Percentiles rank a stretch among this genome's conserved stretches.
Evolutionary conservation across 2,329 filamentous ascomycete species (phyloP).

Genomic region (Dactylonectria estremocensis): DNA sequence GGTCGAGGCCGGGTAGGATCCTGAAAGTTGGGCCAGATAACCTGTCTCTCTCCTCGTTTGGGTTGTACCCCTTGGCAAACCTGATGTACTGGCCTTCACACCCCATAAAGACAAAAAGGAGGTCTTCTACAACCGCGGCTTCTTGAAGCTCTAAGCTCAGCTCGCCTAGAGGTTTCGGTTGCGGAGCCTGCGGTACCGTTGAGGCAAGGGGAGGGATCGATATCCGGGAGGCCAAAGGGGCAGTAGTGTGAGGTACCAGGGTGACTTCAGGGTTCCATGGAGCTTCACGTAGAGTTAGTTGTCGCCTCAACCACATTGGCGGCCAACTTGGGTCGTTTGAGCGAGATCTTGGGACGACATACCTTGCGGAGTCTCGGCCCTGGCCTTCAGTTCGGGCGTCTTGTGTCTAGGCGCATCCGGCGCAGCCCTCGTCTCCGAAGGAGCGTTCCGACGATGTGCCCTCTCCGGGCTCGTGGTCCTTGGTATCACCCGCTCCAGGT

Average conservation of each 20-base stretch:
- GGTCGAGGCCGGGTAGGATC: conserved; percentile 87
- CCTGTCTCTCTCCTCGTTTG: conserved; percentile 87
- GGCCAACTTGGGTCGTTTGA: not conserved
- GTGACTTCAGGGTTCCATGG: conserved; percentile 87
- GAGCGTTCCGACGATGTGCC: conserved; percentile 61
- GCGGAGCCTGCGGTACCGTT: conserved; percentile 81
- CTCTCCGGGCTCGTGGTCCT: conserved; percentile 73
- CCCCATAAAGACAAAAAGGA: conserved; percentile 97
- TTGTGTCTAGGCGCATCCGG: conserved; percentile 59
- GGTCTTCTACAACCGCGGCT: conserved; percentile 87
- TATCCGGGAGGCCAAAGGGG: conserved; percentile 79
- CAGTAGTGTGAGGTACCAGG: conserved; percentile 76
- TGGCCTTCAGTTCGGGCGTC: conserved; percentile 61
- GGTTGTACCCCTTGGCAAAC: conserved; percentile 86
- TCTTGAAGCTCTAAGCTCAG: conserved; percentile 88
- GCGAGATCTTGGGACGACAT: conserved; percentile 41
- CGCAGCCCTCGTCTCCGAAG: conserved; percentile 55
- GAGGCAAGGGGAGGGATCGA: conserved; percentile 80
- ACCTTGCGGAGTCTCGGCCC: conserved; percentile 67
- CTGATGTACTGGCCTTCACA: conserved; percentile 98
- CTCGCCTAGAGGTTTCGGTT: conserved; percentile 77
- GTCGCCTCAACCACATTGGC: not conserved
- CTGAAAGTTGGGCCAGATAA: conserved; percentile 86
- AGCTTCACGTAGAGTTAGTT: conserved; percentile 52
- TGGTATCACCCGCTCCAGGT: conserved; percentile 72